Evolutionary conservation across 1,284 basidiomycete species (phyloP), one percentile per base, ranked within the genome.

Genomic region (Heterobasidion occidentale): DNA sequence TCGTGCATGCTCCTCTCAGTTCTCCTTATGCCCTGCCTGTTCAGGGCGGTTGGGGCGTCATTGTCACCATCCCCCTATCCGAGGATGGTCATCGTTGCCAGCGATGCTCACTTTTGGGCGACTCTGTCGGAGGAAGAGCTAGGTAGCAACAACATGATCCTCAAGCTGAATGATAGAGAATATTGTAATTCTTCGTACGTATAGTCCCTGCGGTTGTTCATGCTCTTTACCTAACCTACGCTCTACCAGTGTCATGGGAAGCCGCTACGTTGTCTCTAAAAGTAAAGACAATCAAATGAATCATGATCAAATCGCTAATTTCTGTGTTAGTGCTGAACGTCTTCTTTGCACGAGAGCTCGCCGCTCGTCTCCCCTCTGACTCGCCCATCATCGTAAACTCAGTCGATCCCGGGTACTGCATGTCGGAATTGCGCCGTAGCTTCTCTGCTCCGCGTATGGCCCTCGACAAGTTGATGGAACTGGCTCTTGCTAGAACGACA

Each of bases 371-470:
- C 6, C 52, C 61, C 1, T 2, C 54, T 2, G 38, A 59, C 33
- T 57, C 61, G 3, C 64, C 69, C 0, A 58, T 71, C 45, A 65
- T 71, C 0, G 62, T 78, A 15, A 70, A 74, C 27, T 48, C 71
- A 14, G 71, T 77, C 42, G 73, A 73, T 51, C 80, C 79, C 7
- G 79, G 80, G 0, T 77, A 70, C 58, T 82, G 80, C 64, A 55
- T 65, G 50, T 78, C 80, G 8, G 66, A 68, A 14, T 61, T 83
- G 4, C 64, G 66, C 2, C 68, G 71, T 35, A 60, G 65, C 35
- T 27, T 65, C 7, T 38, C 36, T 6, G 20, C 52, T n/a, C 17
- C 35, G 15, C 34, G 42, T 11, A 38, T 48, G 4, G 46, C 55
- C 3, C 0, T 64, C 17, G 38, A 42, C 38, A 53, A 63, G 47